Evolutionary conservation across 352 stramenopile genomes (phyloP).

Genomic region (Peronospora belbahrii): DNA sequence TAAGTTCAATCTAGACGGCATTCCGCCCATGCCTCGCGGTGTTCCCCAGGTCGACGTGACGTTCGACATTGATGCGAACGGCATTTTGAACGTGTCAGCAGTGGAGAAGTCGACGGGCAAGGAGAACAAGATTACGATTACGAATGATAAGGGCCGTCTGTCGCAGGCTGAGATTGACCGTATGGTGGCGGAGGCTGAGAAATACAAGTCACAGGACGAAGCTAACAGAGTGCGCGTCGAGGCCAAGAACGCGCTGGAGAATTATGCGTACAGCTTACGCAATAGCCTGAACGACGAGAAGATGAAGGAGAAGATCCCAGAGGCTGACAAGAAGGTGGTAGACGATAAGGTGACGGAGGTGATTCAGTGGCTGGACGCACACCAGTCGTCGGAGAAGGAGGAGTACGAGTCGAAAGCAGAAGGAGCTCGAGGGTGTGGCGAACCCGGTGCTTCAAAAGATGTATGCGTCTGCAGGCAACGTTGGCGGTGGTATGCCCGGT

Average conservation of each 20-base stretch:
- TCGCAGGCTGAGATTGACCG: conserved; percentile 97
- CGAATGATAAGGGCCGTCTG: conserved; percentile 95
- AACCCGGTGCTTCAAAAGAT: conserved; percentile 83
- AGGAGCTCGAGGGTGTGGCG: conserved; percentile 80
- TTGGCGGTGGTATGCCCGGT: conserved; percentile 8
- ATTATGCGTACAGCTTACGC: conserved; percentile 91
- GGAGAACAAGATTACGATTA: conserved; percentile 97
- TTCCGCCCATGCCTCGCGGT: conserved; percentile 85
- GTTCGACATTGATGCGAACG: conserved; percentile 86
- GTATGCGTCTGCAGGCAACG: conserved; percentile 54
- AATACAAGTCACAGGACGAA: conserved; percentile 97
- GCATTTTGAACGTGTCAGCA: conserved; percentile 92
- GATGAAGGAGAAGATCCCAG: conserved; percentile 88
- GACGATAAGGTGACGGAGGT: conserved; percentile 92
- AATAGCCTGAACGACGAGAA: conserved; percentile 92
- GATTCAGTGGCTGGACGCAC: conserved; percentile 96
- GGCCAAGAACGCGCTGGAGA: conserved; percentile 93
- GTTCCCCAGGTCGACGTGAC: conserved; percentile 86
- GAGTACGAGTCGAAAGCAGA: conserved; percentile 86
- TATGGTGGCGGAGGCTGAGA: conserved; percentile 96
- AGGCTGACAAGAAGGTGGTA: conserved; percentile 78
- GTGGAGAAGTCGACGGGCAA: conserved; percentile 93
- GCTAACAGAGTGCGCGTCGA: conserved; percentile 94
- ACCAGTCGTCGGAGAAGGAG: conserved; percentile 73
- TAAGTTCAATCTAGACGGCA: conserved; percentile 83